Conservation (phyloP, 176 grass and related monocot species). For the Pontederia crassipes region DNA sequence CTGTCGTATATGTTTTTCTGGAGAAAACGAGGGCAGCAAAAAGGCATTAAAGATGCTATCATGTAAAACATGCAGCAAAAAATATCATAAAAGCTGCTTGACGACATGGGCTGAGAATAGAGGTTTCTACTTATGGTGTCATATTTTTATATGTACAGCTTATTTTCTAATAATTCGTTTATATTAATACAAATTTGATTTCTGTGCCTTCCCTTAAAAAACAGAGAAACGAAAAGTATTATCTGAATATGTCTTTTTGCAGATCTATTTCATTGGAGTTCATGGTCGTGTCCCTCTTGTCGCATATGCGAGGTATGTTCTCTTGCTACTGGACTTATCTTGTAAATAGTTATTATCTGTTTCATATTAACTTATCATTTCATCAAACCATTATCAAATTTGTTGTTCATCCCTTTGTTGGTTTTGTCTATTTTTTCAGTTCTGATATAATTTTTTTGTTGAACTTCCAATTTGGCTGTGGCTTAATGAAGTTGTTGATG, state of each 20-base stretch:
- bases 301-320: slow-evolving; percentile 66
- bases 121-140: slow-evolving; percentile 26
- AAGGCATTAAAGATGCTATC: slow-evolving; percentile 92
- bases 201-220: no score
- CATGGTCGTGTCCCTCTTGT: slow-evolving; percentile 79
- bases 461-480: no score
- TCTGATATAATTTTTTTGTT: no score
- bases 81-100: slow-evolving; percentile 83
- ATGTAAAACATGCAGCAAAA: slow-evolving; percentile 90
- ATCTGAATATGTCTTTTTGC: slow-evolving; percentile 24
- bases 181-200: no score
- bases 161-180: neutral
- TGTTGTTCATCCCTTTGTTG: no score
- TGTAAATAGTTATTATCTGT: no score
- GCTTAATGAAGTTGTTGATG: no score
- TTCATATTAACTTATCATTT: no score
- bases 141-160: slow-evolving; percentile 1
- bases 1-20: slow-evolving; percentile 80
- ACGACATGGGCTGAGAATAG: slow-evolving; percentile 89
- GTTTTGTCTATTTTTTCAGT: no score
- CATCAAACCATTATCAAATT: no score
- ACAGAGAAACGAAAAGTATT: neutral
- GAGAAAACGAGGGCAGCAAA: slow-evolving; percentile 76
- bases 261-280: slow-evolving; percentile 94
- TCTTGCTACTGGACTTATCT: neutral